phyloP scores from a whole-genome alignment of 305 asterid species.

The Withania somnifera region DNA sequence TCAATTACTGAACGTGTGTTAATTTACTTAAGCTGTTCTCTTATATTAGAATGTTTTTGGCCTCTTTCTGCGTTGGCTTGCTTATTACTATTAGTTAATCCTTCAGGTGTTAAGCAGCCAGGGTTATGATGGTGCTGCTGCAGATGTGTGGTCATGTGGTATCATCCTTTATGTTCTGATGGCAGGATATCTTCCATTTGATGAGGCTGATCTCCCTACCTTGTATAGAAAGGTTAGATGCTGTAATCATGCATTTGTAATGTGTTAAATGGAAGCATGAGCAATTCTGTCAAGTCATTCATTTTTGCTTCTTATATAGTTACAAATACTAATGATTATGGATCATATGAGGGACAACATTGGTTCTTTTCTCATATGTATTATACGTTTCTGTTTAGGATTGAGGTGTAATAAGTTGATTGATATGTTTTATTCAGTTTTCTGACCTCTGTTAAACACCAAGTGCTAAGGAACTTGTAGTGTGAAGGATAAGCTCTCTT shows the following conservation, averaged over 20 bases:
- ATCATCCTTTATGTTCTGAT: slow-evolving; percentile 77
- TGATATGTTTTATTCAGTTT: not conserved
- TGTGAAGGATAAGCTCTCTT: not conserved
- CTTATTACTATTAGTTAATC: not conserved
- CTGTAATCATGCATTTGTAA: not conserved
- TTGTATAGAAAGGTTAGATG: slow-evolving; percentile 57
- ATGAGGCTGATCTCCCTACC: slow-evolving; percentile 55
- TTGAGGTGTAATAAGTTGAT: not conserved
- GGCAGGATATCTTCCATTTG: slow-evolving; percentile 85
- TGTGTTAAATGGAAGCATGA: not conserved
- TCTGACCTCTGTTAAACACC: not conserved
- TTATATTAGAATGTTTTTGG: not conserved
- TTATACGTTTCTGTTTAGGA: not conserved
- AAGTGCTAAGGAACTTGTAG: not conserved
- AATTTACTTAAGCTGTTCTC: not conserved
- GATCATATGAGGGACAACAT: too few relatives aligned
- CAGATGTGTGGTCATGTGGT: slow-evolving; percentile 94
- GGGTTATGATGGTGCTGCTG: slow-evolving; percentile 96
- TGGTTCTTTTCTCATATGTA: not conserved
- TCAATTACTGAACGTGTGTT: not conserved
- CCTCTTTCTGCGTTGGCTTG: too few relatives aligned
- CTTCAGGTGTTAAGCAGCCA: slow-evolving; percentile 55
- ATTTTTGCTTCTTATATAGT: not conserved
- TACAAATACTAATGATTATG: not conserved
- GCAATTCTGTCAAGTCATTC: not conserved